These are phyloP conservation scores for Scutellaria barbata DNA, from an alignment of 257 asterid genomes.

Conservation along the genomic window DNA sequence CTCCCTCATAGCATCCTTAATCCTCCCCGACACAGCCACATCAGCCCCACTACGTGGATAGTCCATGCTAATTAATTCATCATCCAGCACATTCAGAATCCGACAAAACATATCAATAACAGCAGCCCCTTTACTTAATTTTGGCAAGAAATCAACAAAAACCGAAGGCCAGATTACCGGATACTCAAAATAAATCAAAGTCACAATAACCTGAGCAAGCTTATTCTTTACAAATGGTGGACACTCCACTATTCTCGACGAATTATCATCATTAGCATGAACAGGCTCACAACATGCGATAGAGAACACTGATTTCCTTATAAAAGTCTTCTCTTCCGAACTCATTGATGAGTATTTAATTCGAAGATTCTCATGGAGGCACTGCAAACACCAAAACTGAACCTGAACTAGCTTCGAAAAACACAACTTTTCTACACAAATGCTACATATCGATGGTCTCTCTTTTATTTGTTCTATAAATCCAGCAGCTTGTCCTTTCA, in stretches of 20 bases:
- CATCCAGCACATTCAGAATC: conserved; percentile 74
- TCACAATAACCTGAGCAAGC: conserved; percentile 95
- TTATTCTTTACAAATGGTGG: conserved; percentile 86
- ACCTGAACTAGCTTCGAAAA: conserved; percentile 70
- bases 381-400: conserved; percentile 94
- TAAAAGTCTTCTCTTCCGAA: conserved; percentile 69
- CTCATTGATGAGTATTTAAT: conserved; percentile 67
- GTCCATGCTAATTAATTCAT: conserved; percentile 82
- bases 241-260: conserved; percentile 64
- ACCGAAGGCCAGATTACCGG: conserved; percentile 83
- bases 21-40: conserved; percentile 64
- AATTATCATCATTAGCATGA: conserved; percentile 54
- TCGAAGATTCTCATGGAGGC: conserved; percentile 78
- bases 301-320: conserved; percentile 73
- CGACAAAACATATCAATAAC: conserved; percentile 97
- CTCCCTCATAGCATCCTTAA: conserved; percentile 92
- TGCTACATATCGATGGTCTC: conserved; percentile 65
- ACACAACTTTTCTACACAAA: conserved; percentile 75
- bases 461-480: conserved; percentile 76
- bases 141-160: conserved; percentile 77
- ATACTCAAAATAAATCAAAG: conserved; percentile 77
- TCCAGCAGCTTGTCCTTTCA: conserved; percentile 77
- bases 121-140: conserved; percentile 68
- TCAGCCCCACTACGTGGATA: conserved; percentile 77
- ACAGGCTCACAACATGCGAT: conserved; percentile 67